Base-by-base conservation (phyloP, 768 basidiomycete species). In the Leccinum broughii region DNA sequence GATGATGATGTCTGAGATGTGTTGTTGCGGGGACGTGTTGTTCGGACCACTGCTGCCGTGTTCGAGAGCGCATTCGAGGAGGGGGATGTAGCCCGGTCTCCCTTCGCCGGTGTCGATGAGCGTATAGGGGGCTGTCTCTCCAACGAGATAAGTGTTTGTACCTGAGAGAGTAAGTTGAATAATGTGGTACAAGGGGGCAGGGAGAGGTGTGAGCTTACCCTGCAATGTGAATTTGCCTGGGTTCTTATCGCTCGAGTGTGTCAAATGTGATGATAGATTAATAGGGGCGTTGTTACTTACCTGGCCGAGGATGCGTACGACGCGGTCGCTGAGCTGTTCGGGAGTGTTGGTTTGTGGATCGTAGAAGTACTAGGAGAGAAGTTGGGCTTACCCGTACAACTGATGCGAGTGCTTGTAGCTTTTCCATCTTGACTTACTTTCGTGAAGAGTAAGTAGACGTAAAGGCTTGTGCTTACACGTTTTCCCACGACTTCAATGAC, bases 91-190 rank as follows among this genome's bases (percentile, higher is more conserved):
- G 50, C 80, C 80, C 0, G 82, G 79, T 15, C 78, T 77, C 3
- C 91, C 92, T 72, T 95, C 88, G 11, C 86, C 93, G 1, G 92
- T 88, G 74, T 97, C 94, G 61, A 96, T 72, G 53, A 96, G 86
- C 37, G 86, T 83, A 72, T 85, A 93, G 7, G 91, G 91, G 59
- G 85, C 84, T 28, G 76, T 75, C 55, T 76, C 74, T 24, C 93
- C 93, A 50, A 95, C 66, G 62, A 97, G 78, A 69, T 96, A 97
- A 2, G 93, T 95, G 69, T 96, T 95, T 3, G 94, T 96, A 20
- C 93, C 92, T 92, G 56, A 7, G 15, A 4, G 3, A 2, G 22
- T 1, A 13, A 48, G n/a, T 34, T 34, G 32, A 5, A 30, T 6
- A 6, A 2, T 15, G 11, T 9, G 8, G 0, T 30, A 2, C 28